Conservation (phyloP, 495 filamentous ascomycete species). For the Ascobolus immersus region DNA sequence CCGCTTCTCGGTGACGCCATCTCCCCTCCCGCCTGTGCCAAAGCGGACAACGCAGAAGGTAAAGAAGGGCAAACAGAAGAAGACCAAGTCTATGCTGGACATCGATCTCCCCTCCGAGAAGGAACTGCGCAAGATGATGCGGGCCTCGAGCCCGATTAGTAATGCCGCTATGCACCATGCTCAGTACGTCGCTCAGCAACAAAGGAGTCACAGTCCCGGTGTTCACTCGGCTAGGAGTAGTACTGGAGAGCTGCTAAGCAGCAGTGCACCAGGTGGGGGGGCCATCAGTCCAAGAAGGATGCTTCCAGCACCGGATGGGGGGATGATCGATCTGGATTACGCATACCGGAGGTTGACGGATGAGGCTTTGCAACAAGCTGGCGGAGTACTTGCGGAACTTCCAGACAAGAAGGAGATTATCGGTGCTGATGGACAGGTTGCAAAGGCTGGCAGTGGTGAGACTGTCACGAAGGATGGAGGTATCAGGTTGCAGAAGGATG, state of each 20-base stretch:
- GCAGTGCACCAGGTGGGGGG: constrained; percentile 1
- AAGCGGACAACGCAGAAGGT: constrained; percentile 5
- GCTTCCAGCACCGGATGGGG: constrained; percentile 6
- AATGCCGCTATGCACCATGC: constrained; percentile 8
- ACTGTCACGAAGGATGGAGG: constrained; percentile 16
- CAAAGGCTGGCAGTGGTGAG: constrained; percentile 14
- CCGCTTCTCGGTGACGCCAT: constrained; percentile 11
- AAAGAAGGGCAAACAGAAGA: neutral
- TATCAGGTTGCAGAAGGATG: constrained; percentile 48
- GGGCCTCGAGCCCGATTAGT: constrained; percentile 8
- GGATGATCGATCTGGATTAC: constrained; percentile 10
- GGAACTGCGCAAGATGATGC: constrained; percentile 3
- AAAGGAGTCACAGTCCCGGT: constrained; percentile 5
- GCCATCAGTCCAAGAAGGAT: constrained; percentile 4
- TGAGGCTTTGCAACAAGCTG: constrained; percentile 11
- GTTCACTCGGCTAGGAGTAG: neutral
- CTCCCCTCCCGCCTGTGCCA: constrained; percentile 1
- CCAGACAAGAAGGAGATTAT: constrained; percentile 17
- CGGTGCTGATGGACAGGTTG: constrained; percentile 10
- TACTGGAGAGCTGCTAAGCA: constrained; percentile 9
- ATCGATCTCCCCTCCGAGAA: constrained; percentile 3
- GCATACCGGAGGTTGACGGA: constrained; percentile 14
- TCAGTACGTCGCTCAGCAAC: constrained; percentile 9
- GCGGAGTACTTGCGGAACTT: constrained; percentile 11
- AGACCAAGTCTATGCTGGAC: constrained; percentile 2